phyloP scores from a whole-genome alignment of 2,329 filamentous ascomycete species.

The Monosporascus cannonballus region DNA sequence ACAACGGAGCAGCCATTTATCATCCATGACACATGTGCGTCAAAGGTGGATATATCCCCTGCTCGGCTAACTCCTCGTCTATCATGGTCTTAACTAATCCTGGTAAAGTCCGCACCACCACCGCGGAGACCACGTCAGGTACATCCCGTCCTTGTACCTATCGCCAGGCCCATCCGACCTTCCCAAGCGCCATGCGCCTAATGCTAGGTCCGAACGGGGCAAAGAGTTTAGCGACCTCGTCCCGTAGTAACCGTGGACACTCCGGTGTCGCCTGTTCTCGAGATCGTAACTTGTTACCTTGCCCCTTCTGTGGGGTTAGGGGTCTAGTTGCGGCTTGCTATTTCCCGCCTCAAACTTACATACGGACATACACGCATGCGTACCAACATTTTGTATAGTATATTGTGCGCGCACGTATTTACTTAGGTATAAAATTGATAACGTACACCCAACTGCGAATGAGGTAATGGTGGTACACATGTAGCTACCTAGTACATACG shows the following conservation, averaged over 20 bases:
- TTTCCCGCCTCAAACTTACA: too few relatives aligned
- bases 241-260: background rate
- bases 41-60: background rate
- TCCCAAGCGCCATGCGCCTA: background rate
- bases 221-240: background rate
- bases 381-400: too few relatives aligned
- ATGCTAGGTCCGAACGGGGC: background rate
- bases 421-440: too few relatives aligned
- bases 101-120: background rate
- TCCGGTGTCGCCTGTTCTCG: background rate
- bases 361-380: too few relatives aligned
- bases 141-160: background rate
- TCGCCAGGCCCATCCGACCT: background rate
- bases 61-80: background rate
- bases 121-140: background rate
- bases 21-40: background rate
- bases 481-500: background rate
- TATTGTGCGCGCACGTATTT: too few relatives aligned
- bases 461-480: background rate
- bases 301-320: background rate
- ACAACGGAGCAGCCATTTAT: background rate
- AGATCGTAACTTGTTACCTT: background rate
- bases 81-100: background rate
- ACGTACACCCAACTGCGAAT: background rate
- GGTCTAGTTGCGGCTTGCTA: too few relatives aligned